A percentile compares a stretch with the other conserved stretches of the same genome.
Conservation (phyloP, 768 basidiomycete species). For the Boletus vinaceobasis region DNA sequence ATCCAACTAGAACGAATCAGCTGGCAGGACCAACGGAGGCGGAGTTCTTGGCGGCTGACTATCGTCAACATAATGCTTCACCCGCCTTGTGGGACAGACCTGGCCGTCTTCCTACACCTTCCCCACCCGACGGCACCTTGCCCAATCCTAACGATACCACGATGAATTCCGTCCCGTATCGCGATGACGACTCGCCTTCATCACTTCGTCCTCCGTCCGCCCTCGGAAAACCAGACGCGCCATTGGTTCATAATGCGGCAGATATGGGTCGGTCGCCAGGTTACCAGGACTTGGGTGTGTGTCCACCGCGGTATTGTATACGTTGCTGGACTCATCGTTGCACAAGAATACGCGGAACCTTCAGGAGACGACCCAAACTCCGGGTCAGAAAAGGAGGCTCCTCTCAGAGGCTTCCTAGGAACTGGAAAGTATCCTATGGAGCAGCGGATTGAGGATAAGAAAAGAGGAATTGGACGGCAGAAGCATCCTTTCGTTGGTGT, state of each 20-base stretch:
- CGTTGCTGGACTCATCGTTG: neutral
- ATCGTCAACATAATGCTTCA: slow-evolving; percentile 20
- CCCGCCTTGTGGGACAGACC: slow-evolving; percentile 11
- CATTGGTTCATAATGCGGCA: slow-evolving; percentile 48
- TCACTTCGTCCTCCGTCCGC: slow-evolving; percentile 11
- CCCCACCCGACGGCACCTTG: slow-evolving; percentile 4
- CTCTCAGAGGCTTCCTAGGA: slow-evolving; percentile 43
- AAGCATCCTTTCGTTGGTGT: slow-evolving; percentile 72
- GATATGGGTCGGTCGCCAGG: slow-evolving; percentile 36
- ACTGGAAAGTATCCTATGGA: slow-evolving; percentile 58
- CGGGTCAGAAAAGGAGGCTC: slow-evolving; percentile 38
- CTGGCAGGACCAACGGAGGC: slow-evolving; percentile 18
- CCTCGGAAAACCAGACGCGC: slow-evolving; percentile 25
- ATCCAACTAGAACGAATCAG: slow-evolving; percentile 3
- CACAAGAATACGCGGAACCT: slow-evolving; percentile 70
- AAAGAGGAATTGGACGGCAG: slow-evolving; percentile 80
- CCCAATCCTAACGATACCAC: slow-evolving; percentile 2
- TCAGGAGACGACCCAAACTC: slow-evolving; percentile 23
- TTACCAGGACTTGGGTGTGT: slow-evolving; percentile 56
- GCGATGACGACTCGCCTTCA: slow-evolving; percentile 19
- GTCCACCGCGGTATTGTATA: neutral
- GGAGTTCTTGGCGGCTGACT: slow-evolving; percentile 26
- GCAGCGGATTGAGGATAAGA: slow-evolving; percentile 87
- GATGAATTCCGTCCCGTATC: slow-evolving; percentile 15
- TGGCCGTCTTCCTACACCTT: slow-evolving; percentile 17